These are phyloP conservation scores for Metschnikowia colocasiae DNA, from an alignment of 805 yeast species.

Conservation along the genomic window DNA sequence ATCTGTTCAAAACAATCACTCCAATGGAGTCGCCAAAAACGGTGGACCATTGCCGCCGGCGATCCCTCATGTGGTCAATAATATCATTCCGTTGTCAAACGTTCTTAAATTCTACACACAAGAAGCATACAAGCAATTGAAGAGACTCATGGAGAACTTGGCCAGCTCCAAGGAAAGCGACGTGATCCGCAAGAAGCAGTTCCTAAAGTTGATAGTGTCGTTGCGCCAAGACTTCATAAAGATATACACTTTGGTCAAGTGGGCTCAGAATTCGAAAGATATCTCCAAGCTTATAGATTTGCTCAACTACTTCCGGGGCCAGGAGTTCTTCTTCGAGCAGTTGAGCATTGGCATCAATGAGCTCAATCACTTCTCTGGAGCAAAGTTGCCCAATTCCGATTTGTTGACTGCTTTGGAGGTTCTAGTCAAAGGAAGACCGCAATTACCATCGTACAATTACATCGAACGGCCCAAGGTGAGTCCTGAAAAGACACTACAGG, in stretches of 20 bases:
- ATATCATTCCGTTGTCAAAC: slow-evolving; percentile 61
- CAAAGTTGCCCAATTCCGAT: slow-evolving; percentile 91
- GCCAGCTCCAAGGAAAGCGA: slow-evolving; percentile 52
- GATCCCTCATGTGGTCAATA: slow-evolving; percentile 70
- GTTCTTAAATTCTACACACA: slow-evolving; percentile 57
- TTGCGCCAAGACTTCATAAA: slow-evolving; percentile 82
- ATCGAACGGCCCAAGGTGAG: slow-evolving; percentile 49
- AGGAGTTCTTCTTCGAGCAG: slow-evolving; percentile 61
- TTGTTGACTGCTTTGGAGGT: slow-evolving; percentile 84
- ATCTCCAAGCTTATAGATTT: slow-evolving; percentile 78
- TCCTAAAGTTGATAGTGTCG: slow-evolving; percentile 64
- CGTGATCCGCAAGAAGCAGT: slow-evolving; percentile 58
- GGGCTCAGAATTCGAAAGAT: slow-evolving; percentile 75
- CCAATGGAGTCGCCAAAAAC: neutral
- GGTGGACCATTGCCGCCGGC: slow-evolving; percentile 26
- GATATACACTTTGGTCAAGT: slow-evolving; percentile 79
- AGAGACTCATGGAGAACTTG: slow-evolving; percentile 57
- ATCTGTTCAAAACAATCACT: slow-evolving; percentile 1
- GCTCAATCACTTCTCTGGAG: slow-evolving; percentile 74
- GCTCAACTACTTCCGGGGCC: slow-evolving; percentile 81
- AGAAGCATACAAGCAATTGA: slow-evolving; percentile 60
- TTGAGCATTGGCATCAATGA: slow-evolving; percentile 63
- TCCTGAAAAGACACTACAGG: slow-evolving; percentile 53
- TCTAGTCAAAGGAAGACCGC: slow-evolving; percentile 71
- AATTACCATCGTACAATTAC: slow-evolving; percentile 60